Evolutionary conservation across 2,329 filamentous ascomycete species (phyloP), one percentile per base, ranked within the genome.

Genomic region (Fusarium subtropicale): DNA sequence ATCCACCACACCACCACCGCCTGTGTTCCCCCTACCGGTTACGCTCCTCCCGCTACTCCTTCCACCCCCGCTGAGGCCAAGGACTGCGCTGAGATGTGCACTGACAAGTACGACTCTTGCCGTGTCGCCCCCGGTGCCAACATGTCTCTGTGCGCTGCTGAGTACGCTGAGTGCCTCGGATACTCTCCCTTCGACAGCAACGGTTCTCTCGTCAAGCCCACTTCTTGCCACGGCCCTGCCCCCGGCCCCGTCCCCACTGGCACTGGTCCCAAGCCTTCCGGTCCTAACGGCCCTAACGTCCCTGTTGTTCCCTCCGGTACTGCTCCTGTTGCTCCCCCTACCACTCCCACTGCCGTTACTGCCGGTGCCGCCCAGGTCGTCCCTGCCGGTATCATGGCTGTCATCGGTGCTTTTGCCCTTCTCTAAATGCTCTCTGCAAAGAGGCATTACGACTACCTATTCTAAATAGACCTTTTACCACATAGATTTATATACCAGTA

Each of bases 401-500:
- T 74, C 28, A 62, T 75, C n/a, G 74, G 73, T 48, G 69, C 69
- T 24, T 24, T 75, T 42, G 72, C 70, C 39, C 59, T 77, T 34
- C 60, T 76, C 34, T 76, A 76, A 65, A 48, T 39, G 41, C 24
- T 28, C 31, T 22, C 26, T 33, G 11, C 1, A 13, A 7, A 36
- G 47, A 54, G 42, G 16, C n/a, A 52, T 52, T 52, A 15, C 20
- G n/a, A 39, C 34, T 52, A 41, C 39, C 48, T 52, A 41, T 52
- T 41, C n/a, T 52, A 12, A 52, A 52, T 52, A 52, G 34, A 52
- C n/a, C 7, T 41, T 52, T 15, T 30, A 39, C 24, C 13, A 52
- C 48, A 52, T 52, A 52, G 24, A 52, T 52, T 52, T 39, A 52
- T 39, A 52, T 41, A 51, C 13, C 20, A 10, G 18, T 39, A 39